Conservation (phyloP, 306 rosid species). For the Vigna reflexopilosa region DNA sequence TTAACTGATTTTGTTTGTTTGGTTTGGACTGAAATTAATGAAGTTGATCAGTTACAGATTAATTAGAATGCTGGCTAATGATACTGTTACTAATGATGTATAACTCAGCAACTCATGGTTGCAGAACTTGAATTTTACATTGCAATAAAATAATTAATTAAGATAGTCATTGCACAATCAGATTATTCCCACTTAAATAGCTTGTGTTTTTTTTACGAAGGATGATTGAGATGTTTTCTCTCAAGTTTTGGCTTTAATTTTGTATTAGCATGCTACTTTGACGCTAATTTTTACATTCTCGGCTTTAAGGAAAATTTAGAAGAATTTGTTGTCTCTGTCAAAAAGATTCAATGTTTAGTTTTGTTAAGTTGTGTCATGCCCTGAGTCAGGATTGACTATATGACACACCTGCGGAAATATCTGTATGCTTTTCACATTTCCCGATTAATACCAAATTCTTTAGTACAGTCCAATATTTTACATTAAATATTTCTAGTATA, state of each 20-base stretch:
- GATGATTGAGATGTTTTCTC: neutral
- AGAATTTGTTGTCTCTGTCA: neutral
- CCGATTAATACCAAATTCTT: neutral
- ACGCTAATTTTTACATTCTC: neutral
- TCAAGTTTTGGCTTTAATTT: neutral
- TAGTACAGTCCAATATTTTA: neutral
- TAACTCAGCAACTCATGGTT: neutral
- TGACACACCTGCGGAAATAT: neutral
- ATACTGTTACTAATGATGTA: neutral
- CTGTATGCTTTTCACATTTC: neutral
- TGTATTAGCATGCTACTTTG: constrained; percentile 7
- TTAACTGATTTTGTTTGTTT: neutral
- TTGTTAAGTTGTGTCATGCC: neutral
- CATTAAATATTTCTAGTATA: neutral
- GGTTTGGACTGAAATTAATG: neutral
- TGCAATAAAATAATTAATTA: neutral
- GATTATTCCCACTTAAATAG: neutral
- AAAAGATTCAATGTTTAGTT: neutral
- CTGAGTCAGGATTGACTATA: neutral
- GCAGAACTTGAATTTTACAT: neutral
- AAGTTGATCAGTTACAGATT: neutral
- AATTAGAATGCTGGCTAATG: neutral
- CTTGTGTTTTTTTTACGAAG: neutral
- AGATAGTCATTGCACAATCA: neutral
- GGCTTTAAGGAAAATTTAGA: neutral